Evolutionary conservation across 257 asterid genomes (phyloP), one percentile per base, ranked within the genome.

Genomic region (Forsythia suspensa): DNA sequence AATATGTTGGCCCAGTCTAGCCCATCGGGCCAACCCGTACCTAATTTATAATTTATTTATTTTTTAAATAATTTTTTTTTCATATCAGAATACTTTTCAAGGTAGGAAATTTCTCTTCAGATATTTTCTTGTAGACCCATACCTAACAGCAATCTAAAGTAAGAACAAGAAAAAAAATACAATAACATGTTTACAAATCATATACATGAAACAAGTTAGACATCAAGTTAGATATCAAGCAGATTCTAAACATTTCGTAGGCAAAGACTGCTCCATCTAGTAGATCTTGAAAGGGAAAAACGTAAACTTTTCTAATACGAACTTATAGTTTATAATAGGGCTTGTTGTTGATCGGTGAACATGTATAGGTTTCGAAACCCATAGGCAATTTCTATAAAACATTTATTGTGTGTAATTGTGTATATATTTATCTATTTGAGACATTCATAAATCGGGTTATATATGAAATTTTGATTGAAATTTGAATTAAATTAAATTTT

Each of bases 51-150:
- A 24, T 24, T 24, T 24, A 24, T 24, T 24, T 24, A 24, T 24
- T 24, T 24, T 24, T 24, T 24, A 24, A 24, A 24, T 24, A 24
- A 24, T 24, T 24, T 24, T 24, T 24, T 24, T 24, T 24, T 24
- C 24, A 24, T 90, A 80, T 93, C 95, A 74, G 99, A 95, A 88
- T 95, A 95, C 84, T 93, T 83, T 92, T 92, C 87, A 93, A 85
- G 71, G 96, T 89, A 81, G 99, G 99, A 74, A 95, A 90, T 79
- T 81, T 95, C 90, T 95, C 99, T 85, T 95, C 96, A 41, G 88
- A 87, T 55, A 97, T 89, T 87, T 95, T 95, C 92, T 95, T 95
- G 90, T 95, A 95, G 77, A 93, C 97, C 99, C 98, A 93, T 46
- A 95, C 97, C 99, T 95, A 80, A 51, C 74, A 73, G 52, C 61